Evolutionary conservation across 257 asterid species (phyloP).

Genomic region (Ophiorrhiza pumila): DNA sequence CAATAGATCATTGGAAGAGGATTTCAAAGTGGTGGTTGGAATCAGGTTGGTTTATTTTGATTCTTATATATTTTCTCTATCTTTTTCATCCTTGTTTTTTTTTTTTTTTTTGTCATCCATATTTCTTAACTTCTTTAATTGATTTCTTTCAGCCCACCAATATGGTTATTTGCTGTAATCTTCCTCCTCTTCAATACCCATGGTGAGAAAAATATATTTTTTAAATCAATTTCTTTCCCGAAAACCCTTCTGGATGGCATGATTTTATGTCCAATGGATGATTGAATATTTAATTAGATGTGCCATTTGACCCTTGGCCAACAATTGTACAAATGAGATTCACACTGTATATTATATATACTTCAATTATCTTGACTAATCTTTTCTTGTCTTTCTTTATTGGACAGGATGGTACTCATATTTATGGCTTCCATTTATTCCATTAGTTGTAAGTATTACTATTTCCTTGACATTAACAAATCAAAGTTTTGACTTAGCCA

Average conservation of each 20-base stretch:
- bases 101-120: background rate
- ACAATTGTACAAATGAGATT: background rate
- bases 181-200: conserved; percentile 87
- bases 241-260: background rate
- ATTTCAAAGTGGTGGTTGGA: conserved; percentile 94
- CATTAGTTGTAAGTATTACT: conserved; percentile 75
- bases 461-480: no score
- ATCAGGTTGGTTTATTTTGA: conserved; percentile 53
- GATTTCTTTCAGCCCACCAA: conserved; percentile 61
- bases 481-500: no score
- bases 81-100: background rate
- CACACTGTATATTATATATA: background rate
- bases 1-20: conserved; percentile 87
- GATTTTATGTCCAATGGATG: background rate
- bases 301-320: background rate
- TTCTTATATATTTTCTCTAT: background rate
- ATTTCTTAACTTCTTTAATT: background rate
- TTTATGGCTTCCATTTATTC: conserved; percentile 85
- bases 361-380: conserved; percentile 1
- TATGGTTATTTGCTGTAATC: conserved; percentile 75
- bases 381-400: background rate
- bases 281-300: background rate
- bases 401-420: conserved; percentile 83
- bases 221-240: background rate
- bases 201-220: conserved; percentile 41